Conservation (phyloP, 352 stramenopile genomes). For the Blastocystis sp. region DNA sequence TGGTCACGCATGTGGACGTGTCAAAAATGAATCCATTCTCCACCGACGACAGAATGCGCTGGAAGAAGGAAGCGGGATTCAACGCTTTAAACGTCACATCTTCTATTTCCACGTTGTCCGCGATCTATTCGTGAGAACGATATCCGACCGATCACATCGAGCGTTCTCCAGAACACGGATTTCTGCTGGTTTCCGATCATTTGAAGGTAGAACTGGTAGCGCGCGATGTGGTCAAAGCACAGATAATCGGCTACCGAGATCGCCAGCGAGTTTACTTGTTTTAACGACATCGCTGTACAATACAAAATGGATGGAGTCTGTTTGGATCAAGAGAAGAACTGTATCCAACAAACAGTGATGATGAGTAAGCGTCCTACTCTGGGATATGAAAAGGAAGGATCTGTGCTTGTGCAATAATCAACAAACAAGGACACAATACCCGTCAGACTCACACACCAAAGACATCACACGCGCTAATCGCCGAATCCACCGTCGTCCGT, state of each 20-base stretch:
- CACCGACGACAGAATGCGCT: background rate
- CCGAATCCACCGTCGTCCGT: background rate
- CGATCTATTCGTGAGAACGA: constrained; percentile 3
- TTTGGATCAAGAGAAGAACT: background rate
- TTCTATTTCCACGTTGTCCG: background rate
- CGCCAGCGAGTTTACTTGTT: constrained; percentile 13
- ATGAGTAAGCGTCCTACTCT: background rate
- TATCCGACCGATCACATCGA: background rate
- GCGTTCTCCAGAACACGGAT: background rate
- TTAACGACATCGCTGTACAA: background rate
- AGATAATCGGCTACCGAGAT: background rate
- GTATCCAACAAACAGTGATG: background rate
- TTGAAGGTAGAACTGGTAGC: constrained; percentile 3
- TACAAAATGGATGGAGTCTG: background rate
- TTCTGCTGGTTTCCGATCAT: background rate
- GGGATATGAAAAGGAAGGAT: background rate
- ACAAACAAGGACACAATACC: background rate
- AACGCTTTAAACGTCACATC: constrained; percentile 11
- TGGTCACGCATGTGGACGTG: constrained; percentile 3
- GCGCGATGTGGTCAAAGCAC: background rate
- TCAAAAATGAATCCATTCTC: background rate
- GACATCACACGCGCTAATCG: constrained; percentile 43
- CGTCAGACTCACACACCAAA: background rate
- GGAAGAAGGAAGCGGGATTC: constrained; percentile 8
- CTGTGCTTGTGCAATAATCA: background rate